phyloP scores from a whole-genome alignment of 2,329 filamentous ascomycete genomes.

The Onygenales sp. region DNA sequence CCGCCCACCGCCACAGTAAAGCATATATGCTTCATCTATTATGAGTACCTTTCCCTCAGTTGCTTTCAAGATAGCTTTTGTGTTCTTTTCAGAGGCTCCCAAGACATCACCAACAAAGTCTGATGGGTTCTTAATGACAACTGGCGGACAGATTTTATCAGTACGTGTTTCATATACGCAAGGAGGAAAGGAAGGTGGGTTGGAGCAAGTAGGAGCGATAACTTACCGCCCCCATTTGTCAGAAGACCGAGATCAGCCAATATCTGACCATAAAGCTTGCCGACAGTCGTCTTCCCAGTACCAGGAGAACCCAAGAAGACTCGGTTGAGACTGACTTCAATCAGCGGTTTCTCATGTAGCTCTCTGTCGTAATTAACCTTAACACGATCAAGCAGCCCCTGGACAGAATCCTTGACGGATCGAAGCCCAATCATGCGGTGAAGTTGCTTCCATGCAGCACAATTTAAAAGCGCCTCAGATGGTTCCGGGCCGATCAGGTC shows the following conservation, averaged over 20 bases:
- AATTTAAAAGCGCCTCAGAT: conserved; percentile 40
- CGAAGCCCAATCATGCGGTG: conserved; percentile 50
- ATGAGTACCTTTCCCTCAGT: conserved; percentile 65
- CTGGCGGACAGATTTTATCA: conserved; percentile 23
- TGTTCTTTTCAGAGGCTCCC: conserved; percentile 60
- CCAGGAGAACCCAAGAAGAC: conserved; percentile 65
- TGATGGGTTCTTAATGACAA: conserved; percentile 61
- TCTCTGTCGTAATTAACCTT: conserved; percentile 58
- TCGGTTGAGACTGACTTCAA: conserved; percentile 56
- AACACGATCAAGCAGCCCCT: conserved; percentile 51
- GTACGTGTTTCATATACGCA: neutral
- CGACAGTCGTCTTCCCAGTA: conserved; percentile 68
- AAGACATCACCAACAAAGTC: conserved; percentile 60
- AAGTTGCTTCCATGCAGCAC: conserved; percentile 49
- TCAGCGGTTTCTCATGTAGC: conserved; percentile 47
- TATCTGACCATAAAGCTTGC: conserved; percentile 61
- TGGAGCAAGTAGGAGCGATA: neutral
- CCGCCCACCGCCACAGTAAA: conserved; percentile 37
- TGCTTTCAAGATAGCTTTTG: conserved; percentile 59
- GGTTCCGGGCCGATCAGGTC: conserved; percentile 66
- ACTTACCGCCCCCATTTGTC: conserved; percentile 56
- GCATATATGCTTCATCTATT: conserved; percentile 70
- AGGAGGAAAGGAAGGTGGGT: conserved; percentile 7
- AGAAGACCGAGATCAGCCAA: conserved; percentile 58
- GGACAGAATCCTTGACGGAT: conserved; percentile 54